Evolutionary conservation across 2,329 filamentous ascomycete genomes (phyloP).

Genomic region (Aspergillus fructus): DNA sequence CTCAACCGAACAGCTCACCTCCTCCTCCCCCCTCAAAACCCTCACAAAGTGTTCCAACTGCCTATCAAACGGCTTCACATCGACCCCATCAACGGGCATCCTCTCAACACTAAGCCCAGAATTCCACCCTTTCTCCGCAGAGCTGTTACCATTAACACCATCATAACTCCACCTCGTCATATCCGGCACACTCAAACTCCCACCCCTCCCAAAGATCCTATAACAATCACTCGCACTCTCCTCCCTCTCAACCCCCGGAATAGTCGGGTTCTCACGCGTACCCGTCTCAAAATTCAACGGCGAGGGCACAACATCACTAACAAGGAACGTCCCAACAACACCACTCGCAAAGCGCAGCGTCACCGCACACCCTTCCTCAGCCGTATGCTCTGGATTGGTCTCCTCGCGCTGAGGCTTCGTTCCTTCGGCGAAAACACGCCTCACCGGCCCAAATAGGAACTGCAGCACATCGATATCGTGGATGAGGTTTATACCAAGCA

Average conservation of each 20-base stretch:
- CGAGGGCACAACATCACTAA: conserved; percentile 53
- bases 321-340: conserved; percentile 56
- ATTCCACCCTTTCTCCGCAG: conserved; percentile 44
- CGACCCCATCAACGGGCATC: conserved; percentile 26
- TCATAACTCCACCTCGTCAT: conserved; percentile 52
- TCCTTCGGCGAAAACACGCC: conserved; percentile 52
- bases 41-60: conserved; percentile 54
- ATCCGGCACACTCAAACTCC: conserved; percentile 55
- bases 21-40: conserved; percentile 46
- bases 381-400: conserved; percentile 35
- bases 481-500: conserved; percentile 59
- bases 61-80: conserved; percentile 50
- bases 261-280: conserved; percentile 58
- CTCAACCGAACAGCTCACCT: conserved; percentile 48
- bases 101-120: conserved; percentile 35
- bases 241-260: conserved; percentile 40
- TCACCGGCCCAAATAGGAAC: conserved; percentile 55
- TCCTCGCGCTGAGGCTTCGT: conserved; percentile 43
- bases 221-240: conserved; percentile 47
- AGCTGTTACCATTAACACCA: conserved; percentile 14
- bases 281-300: conserved; percentile 58
- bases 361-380: conserved; percentile 58
- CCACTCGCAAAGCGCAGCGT: conserved; percentile 55
- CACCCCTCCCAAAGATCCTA: conserved; percentile 55
- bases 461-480: conserved; percentile 62